Evolutionary conservation across 331 rosid species (phyloP), one percentile per base, ranked within the genome.

Genomic region (Arachis monticola): DNA sequence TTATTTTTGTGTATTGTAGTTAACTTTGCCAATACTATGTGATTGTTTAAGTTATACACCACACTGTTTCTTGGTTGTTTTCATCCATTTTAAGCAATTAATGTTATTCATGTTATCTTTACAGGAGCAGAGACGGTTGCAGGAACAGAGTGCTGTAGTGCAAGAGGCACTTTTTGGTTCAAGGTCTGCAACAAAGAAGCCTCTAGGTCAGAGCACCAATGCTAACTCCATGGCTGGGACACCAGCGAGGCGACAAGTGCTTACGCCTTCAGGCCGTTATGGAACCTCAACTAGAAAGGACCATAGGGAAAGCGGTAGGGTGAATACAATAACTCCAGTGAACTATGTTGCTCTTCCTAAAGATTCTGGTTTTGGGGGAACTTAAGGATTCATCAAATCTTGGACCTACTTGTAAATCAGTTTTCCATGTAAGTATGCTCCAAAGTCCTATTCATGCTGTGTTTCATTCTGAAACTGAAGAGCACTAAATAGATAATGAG

Each of bases 281-380:
- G 93, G 91, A 67, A 59, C 71, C 69, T 87, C 87, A 1, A 79
- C 84, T 0, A 73, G 80, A 30, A 91, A 87, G 80, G 96, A 91
- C 3, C 88, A 81, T 22, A 81, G 86, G 76, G 98, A 91, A 72
- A 84, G 93, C 70, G 87, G 85, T 41, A 77, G 91, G 82, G 72
- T 60, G 56, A 87, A 78, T 70, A 82, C 60, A 78, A 32, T 83
- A 61, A 87, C 80, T 57, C 95, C 96, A 48, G 88, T 74, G 31
- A 94, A 91, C 85, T 91, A 91, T 75, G 98, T 91, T 72, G 88
- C 98, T 80, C 97, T 94, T 73, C 82, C 86, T 0, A 94, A 90
- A 78, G 93, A 91, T 73, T 70, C 95, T 52, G 63, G 57, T 55
- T 79, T 91, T 53, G 70, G 78, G 64, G 86, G 82, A 10, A 82